Base-by-base conservation (phyloP, 495 filamentous ascomycete genomes). In the Tetracladium setigerum region DNA sequence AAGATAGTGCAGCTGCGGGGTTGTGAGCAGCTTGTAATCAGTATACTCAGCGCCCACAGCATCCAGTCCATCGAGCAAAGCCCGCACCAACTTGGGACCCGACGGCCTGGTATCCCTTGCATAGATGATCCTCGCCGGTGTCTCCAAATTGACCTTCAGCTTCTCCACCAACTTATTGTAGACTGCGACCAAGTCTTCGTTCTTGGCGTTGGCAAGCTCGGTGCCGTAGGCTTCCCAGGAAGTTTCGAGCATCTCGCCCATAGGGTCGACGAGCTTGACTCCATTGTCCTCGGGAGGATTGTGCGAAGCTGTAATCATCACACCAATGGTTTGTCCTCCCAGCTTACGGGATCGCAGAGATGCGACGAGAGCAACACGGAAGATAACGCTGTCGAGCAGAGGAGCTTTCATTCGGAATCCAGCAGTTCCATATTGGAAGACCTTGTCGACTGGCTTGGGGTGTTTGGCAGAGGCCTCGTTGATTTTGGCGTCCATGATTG, bases 291-390 rank as follows among this genome's bases (percentile, higher is more conserved):
- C 82, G 3, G 94, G 87, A 32, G 88, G 88, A 68, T 99, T 99
- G 77, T 99, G 92, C 56, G 88, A 95, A 30, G 92, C 92, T 53
- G 92, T 99, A 63, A 99, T 89, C 92, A 99, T 97, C 42, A 99
- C 79, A 62, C 92, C 92, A 62, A 99, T 94, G 57, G 86, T 85
- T 70, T 91, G 85, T 50, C 88, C 83, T 59, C 82, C 82, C 41
- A 90, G 76, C 62, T 89, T 90, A 61, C 86, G 87, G 34, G 88
- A 96, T 32, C 92, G 86, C n/a, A 97, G 76, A 39, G 86, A 80
- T 34, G 94, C 87, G 30, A 95, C 78, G 46, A 97, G 74, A 38
- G 90, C 92, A 35, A 95, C 89, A 37, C 90, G 79, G 63, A 89
- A 96, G 55, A 95, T 77, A 38, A 97, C 86, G 13, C 84, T 90